Evolutionary conservation across 2,329 filamentous ascomycete genomes (phyloP).

Genomic region (Pseudopyricularia javanii): DNA sequence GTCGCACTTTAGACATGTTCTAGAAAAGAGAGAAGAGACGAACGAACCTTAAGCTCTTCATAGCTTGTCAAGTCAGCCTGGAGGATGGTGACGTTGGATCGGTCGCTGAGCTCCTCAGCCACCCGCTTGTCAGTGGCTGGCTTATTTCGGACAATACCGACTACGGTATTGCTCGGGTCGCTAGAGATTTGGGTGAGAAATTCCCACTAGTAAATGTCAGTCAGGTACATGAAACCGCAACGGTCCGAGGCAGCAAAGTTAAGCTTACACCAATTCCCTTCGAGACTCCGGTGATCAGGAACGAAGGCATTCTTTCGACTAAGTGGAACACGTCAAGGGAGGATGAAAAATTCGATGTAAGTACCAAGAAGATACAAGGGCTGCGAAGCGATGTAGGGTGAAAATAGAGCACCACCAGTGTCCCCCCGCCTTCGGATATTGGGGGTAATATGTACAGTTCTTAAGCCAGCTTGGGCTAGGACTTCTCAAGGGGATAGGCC

Average conservation of each 20-base stretch:
- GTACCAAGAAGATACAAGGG: too few relatives aligned
- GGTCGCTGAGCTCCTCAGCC: conserved; percentile 20
- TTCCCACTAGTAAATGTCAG: conserved; percentile 21
- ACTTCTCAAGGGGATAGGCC: too few relatives aligned
- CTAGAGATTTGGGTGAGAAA: conserved; percentile 33
- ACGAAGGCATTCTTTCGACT: conserved; percentile 9
- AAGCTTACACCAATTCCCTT: conserved; percentile 12
- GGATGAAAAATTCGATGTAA: too few relatives aligned
- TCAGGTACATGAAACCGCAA: not conserved
- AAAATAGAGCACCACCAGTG: too few relatives aligned
- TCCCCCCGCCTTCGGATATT: too few relatives aligned
- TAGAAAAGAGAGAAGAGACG: too few relatives aligned
- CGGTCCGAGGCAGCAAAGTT: not conserved
- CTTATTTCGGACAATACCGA: conserved; percentile 36
- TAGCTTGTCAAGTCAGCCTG: conserved; percentile 29
- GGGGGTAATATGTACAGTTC: too few relatives aligned
- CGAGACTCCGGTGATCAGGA: conserved; percentile 11
- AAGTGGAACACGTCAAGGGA: too few relatives aligned
- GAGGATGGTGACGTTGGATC: conserved; percentile 31
- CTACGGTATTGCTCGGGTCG: conserved; percentile 27
- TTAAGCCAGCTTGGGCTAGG: too few relatives aligned
- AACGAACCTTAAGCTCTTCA: conserved; percentile 20
- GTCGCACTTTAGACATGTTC: too few relatives aligned
- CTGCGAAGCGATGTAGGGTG: too few relatives aligned
- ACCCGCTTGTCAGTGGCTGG: conserved; percentile 28